Percentiles rank a stretch among this genome's conserved stretches.
Conservation (phyloP, 306 rosid species). For the Inga leiocalycina region DNA sequence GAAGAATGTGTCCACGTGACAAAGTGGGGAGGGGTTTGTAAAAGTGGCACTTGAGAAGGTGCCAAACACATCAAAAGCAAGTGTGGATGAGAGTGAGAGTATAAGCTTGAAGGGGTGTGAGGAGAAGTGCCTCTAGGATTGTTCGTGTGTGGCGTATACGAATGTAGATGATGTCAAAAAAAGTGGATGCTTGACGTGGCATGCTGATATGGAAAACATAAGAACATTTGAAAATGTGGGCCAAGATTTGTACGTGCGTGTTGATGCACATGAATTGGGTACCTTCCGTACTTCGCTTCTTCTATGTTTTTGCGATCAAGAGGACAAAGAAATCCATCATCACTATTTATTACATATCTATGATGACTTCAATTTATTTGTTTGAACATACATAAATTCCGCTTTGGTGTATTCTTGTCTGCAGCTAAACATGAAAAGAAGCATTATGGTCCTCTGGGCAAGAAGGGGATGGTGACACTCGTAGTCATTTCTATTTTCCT, state of each 20-base stretch:
- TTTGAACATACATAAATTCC: not conserved
- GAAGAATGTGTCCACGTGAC: constrained; percentile 49
- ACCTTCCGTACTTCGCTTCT: not conserved
- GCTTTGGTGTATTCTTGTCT: not conserved
- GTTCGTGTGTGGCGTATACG: constrained; percentile 63
- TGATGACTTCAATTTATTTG: too few relatives aligned
- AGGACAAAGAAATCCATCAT: too few relatives aligned
- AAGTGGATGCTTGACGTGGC: constrained; percentile 70
- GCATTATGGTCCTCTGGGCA: constrained; percentile 41
- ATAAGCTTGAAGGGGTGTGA: constrained; percentile 42
- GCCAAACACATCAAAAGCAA: constrained; percentile 54
- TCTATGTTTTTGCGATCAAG: too few relatives aligned
- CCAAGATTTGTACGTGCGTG: constrained; percentile 59
- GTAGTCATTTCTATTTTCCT: not conserved
- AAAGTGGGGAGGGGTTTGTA: constrained; percentile 70
- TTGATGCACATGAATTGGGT: constrained; percentile 41
- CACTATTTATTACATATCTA: too few relatives aligned
- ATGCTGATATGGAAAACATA: constrained; percentile 19
- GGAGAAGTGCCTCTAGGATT: constrained; percentile 51
- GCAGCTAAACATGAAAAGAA: constrained; percentile 41
- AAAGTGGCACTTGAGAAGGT: constrained; percentile 50
- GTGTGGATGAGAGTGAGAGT: constrained; percentile 12
- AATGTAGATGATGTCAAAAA: constrained; percentile 40
- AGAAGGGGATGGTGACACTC: constrained; percentile 38
- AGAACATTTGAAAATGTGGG: constrained; percentile 28